Evolutionary conservation across 495 filamentous ascomycete genomes (phyloP).

Genomic region (Penicillium coffeae): DNA sequence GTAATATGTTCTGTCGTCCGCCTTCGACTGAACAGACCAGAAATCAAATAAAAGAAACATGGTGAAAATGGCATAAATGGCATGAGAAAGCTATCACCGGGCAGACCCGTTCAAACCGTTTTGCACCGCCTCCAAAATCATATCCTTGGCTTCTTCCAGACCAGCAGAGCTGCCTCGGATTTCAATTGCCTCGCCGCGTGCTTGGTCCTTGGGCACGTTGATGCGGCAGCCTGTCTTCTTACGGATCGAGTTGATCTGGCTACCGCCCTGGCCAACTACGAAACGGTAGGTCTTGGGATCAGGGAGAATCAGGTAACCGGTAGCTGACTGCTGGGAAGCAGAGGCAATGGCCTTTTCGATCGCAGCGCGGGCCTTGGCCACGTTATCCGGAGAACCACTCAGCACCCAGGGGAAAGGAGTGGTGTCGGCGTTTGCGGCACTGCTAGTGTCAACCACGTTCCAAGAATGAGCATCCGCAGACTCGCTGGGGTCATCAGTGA

Average conservation of each 20-base stretch:
- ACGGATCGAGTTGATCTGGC: conserved; percentile 86
- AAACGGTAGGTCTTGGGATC: conserved; percentile 86
- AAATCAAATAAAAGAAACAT: neutral
- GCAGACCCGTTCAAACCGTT: conserved; percentile 32
- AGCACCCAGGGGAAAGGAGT: conserved; percentile 85
- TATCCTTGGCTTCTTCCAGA: conserved; percentile 80
- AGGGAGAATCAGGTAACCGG: conserved; percentile 83
- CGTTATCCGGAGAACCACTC: conserved; percentile 67
- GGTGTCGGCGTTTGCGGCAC: conserved; percentile 29
- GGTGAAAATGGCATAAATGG: neutral
- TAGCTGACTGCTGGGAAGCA: conserved; percentile 65
- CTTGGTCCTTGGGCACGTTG: conserved; percentile 79
- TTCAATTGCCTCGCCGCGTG: conserved; percentile 79
- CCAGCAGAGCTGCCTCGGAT: conserved; percentile 74
- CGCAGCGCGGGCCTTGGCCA: conserved; percentile 70
- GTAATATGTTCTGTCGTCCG: conserved; percentile 16
- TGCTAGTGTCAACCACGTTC: conserved; percentile 63
- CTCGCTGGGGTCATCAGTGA: conserved; percentile 73
- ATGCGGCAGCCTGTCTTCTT: conserved; percentile 90
- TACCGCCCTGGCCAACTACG: conserved; percentile 84
- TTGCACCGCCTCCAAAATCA: conserved; percentile 78
- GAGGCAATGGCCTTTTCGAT: conserved; percentile 67
- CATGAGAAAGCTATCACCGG: conserved; percentile 14
- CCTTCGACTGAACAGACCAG: neutral
- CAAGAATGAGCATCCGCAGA: conserved; percentile 67